Conservation (phyloP, 768 basidiomycete genomes). For the Glaciozyma antarctica region DNA sequence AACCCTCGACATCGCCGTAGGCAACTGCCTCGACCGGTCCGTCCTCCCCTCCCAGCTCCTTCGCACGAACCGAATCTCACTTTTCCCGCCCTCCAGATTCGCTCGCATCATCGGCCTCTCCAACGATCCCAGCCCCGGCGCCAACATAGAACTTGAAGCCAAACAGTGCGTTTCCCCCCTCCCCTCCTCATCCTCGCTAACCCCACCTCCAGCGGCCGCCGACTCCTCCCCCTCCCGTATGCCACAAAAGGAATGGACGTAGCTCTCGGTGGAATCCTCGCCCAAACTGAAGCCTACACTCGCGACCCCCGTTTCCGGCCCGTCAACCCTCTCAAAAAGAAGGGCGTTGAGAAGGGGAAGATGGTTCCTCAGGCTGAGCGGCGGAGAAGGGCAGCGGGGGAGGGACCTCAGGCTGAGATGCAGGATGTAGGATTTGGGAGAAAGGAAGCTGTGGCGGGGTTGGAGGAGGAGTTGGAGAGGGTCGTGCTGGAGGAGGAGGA, state of each 20-base stretch:
- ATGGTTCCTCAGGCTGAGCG: slow-evolving; percentile 30
- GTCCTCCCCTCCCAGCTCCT: not conserved
- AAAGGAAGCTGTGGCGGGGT: not conserved
- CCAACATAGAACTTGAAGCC: slow-evolving; percentile 93
- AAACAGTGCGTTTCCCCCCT: slow-evolving; percentile 54
- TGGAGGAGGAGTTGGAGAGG: slow-evolving; percentile 15
- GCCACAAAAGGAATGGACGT: slow-evolving; percentile 98
- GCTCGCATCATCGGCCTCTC: slow-evolving; percentile 86
- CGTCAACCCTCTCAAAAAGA: slow-evolving; percentile 10
- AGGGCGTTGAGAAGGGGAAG: slow-evolving; percentile 11
- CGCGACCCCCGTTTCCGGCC: slow-evolving; percentile 70
- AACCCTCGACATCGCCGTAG: slow-evolving; percentile 97
- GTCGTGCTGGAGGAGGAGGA: slow-evolving; percentile 46
- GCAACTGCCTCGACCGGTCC: slow-evolving; percentile 84
- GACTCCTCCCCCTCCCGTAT: slow-evolving; percentile 76
- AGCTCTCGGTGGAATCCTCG: slow-evolving; percentile 86
- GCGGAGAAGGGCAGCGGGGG: slow-evolving; percentile 15
- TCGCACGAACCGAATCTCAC: not conserved
- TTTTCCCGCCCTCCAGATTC: slow-evolving; percentile 45
- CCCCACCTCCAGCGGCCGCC: slow-evolving; percentile 56
- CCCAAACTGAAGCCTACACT: slow-evolving; percentile 79
- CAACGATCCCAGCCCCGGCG: slow-evolving; percentile 92
- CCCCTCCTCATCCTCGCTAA: not conserved
- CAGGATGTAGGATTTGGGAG: slow-evolving; percentile 22
- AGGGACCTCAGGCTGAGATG: slow-evolving; percentile 19